Evolutionary conservation across 108 stramenopile species (phyloP).

Genomic region (Skeletonema costatum): DNA sequence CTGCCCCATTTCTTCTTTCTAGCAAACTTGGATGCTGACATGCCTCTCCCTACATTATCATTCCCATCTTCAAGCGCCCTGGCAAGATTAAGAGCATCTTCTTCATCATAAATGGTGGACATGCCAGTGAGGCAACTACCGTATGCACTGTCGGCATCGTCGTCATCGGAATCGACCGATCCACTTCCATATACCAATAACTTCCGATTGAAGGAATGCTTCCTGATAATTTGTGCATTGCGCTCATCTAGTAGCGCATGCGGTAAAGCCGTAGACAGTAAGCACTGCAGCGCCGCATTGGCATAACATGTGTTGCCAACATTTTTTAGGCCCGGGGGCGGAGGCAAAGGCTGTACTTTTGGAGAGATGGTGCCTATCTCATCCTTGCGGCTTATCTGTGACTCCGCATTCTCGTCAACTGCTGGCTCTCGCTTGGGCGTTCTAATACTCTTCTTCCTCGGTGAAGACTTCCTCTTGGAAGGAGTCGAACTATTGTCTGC

Average conservation of each 20-base stretch:
- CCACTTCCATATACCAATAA: slow-evolving; percentile 68
- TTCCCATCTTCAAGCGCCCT: slow-evolving; percentile 6
- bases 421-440: not conserved
- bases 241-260: slow-evolving; percentile 76
- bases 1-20: slow-evolving; percentile 21
- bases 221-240: slow-evolving; percentile 65
- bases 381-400: not conserved
- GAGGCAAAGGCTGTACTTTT: slow-evolving; percentile 19
- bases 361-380: not conserved
- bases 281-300: slow-evolving; percentile 81
- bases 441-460: not conserved
- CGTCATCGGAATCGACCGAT: slow-evolving; percentile 63
- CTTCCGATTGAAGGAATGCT: slow-evolving; percentile 81
- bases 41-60: not conserved
- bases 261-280: slow-evolving; percentile 73
- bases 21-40: not conserved
- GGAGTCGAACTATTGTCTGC: not conserved
- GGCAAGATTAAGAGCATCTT: slow-evolving; percentile 16
- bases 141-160: slow-evolving; percentile 29
- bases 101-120: slow-evolving; percentile 10
- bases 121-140: slow-evolving; percentile 41
- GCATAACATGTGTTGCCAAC: slow-evolving; percentile 89
- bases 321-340: slow-evolving; percentile 77
- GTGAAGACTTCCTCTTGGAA: not conserved
- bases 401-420: not conserved